Base-by-base conservation (phyloP, 495 filamentous ascomycete species). In the Parmelia sp. region DNA sequence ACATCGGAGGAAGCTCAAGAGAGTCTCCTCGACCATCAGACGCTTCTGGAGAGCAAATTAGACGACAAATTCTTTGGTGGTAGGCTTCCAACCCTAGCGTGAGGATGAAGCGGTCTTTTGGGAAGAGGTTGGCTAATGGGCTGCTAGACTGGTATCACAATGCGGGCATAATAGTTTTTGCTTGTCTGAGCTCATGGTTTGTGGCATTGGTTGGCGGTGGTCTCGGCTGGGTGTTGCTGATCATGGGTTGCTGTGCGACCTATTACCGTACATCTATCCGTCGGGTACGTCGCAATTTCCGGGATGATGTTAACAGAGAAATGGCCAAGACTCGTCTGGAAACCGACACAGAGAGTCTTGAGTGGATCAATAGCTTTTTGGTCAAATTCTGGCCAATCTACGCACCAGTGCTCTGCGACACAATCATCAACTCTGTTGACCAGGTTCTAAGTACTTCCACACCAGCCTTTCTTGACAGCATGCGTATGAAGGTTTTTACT, bases 311-410 rank as follows among this genome's bases (percentile, higher is more conserved):
- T 51, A 86, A 85, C 58, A 88, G 94, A n/a, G 92, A 97, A 74
- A 85, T 97, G 84, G 86, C 89, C 37, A 91, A 97, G 73, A 85
- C 85, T 71, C 90, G 83, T 63, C 78, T 99, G 62, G 94, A 97
- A 68, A 95, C 89, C 12, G 95, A 99, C 71, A 87, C 85, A 33
- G 94, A 99, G 76, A 93, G 87, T 69, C 76, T 99, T 44, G 94
- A 99, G 73, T 99, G 94, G 94, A 97, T 99, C 70, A 99, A 99
- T 80, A 95, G 92, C 74, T 97, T 97, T 77, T 68, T 97, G 67
- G 87, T 94, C 74, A 99, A 97, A 74, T 97, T 99, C 77, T 99
- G 94, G 94, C 94, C 94, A 27, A 99, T 99, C 70, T 97, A 94
- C 73, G 89, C 91, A 53, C 94, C 94, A 1, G 90, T 97, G 29